Conservation (phyloP, 208 protist genomes). For the Trypanosoma avium region DNA sequence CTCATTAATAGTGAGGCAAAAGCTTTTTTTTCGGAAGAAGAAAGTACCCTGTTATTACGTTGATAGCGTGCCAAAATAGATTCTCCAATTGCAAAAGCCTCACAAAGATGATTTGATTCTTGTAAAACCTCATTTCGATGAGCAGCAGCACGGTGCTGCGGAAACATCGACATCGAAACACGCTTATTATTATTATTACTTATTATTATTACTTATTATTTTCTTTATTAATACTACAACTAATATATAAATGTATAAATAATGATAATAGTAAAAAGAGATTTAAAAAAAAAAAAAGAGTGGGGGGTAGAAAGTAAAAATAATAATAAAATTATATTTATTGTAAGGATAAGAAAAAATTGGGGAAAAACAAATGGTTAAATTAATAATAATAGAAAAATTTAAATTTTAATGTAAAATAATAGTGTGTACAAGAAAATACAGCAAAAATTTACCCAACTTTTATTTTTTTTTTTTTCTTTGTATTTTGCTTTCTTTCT, state of each 20-base stretch:
- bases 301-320: conserved; percentile 7
- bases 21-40: conserved; percentile 48
- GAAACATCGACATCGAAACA: conserved; percentile 14
- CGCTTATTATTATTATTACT: no score
- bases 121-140: conserved; percentile 18
- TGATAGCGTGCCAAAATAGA: conserved; percentile 70
- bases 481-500: no score
- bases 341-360: background rate
- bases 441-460: background rate
- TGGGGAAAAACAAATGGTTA: no score
- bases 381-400: no score
- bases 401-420: background rate
- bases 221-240: no score
- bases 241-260: no score
- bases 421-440: background rate
- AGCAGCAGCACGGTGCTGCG: background rate
- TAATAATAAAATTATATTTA: conserved; percentile 6
- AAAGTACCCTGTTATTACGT: conserved; percentile 41
- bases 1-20: conserved; percentile 29
- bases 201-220: conserved; percentile 2
- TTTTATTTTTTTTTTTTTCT: no score
- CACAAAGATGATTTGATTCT: conserved; percentile 60
- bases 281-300: conserved; percentile 13
- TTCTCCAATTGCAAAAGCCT: conserved; percentile 71
- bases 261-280: conserved; percentile 8